phyloP scores from a whole-genome alignment of 2,329 filamentous ascomycete species.

The Fusarium begoniae region DNA sequence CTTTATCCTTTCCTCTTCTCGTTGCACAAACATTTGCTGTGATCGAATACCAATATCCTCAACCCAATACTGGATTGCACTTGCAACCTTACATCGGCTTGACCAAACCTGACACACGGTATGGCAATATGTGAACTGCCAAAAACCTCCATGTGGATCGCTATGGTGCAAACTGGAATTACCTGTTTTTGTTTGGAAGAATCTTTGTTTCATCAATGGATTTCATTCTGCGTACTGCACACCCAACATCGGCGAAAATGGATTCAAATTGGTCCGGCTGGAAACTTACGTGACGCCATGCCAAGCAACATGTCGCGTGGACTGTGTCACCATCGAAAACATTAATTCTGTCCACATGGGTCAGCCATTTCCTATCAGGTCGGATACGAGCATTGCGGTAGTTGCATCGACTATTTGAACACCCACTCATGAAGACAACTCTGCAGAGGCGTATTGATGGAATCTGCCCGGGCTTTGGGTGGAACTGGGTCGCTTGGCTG shows the following conservation, averaged over 20 bases:
- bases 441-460: neutral
- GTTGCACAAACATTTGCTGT: neutral
- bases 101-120: neutral
- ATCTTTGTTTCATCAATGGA: neutral
- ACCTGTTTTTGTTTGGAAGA: neutral
- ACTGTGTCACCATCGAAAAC: neutral
- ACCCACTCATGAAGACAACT: neutral
- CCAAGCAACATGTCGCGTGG: conserved; percentile 11
- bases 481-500: conserved; percentile 28
- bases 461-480: conserved; percentile 1
- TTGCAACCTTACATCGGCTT: neutral
- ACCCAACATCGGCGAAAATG: conserved; percentile 7
- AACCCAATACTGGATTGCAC: neutral
- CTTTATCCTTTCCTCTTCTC: neutral
- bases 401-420: neutral
- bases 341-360: neutral
- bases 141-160: neutral
- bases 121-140: neutral
- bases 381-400: neutral
- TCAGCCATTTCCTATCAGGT: neutral
- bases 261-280: conserved; percentile 16
- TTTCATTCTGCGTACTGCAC: neutral
- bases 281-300: conserved; percentile 9
- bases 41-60: neutral
- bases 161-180: neutral